Evolutionary conservation across 495 filamentous ascomycete genomes (phyloP).

Genomic region (Penicillium daleae): DNA sequence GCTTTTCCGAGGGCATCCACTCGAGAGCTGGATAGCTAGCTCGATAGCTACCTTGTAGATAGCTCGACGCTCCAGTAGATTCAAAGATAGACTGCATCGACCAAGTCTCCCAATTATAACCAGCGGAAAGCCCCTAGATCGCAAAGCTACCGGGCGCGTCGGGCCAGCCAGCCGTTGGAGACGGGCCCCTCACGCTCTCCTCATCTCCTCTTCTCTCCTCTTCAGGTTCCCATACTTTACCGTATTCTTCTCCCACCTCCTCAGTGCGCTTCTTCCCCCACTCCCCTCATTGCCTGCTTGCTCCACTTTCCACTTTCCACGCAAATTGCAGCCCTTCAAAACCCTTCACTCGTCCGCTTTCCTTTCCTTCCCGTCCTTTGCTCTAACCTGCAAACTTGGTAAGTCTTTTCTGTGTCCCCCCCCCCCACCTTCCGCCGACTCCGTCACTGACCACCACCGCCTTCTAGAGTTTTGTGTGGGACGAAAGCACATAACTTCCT

Average conservation of each 20-base stretch:
- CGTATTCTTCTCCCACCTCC: neutral
- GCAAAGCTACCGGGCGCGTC: conserved; percentile 8
- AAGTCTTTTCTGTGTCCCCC: conserved; percentile 2
- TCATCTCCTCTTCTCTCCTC: conserved; percentile 21
- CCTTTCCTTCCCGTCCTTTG: conserved; percentile 13
- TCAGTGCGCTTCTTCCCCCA: conserved; percentile 18
- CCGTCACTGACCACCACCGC: neutral
- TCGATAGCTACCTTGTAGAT: neutral
- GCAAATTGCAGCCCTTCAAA: conserved; percentile 21
- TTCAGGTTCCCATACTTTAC: neutral
- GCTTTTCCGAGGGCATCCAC: neutral
- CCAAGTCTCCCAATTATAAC: neutral
- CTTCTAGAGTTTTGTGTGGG: conserved; percentile 9
- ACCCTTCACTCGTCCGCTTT: conserved; percentile 11
- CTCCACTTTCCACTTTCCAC: conserved; percentile 27
- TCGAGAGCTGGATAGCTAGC: neutral
- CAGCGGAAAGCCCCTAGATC: neutral
- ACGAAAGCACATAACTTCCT: neutral
- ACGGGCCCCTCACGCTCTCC: conserved; percentile 27
- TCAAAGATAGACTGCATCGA: neutral
- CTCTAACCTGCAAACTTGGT: conserved; percentile 9
- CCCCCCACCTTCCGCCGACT: neutral
- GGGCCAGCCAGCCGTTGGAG: conserved; percentile 22
- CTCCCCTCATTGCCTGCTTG: conserved; percentile 27
- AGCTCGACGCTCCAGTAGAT: neutral